Conservation (phyloP, 202 grass and related monocot genomes). For the Hordeum pubiflorum region DNA sequence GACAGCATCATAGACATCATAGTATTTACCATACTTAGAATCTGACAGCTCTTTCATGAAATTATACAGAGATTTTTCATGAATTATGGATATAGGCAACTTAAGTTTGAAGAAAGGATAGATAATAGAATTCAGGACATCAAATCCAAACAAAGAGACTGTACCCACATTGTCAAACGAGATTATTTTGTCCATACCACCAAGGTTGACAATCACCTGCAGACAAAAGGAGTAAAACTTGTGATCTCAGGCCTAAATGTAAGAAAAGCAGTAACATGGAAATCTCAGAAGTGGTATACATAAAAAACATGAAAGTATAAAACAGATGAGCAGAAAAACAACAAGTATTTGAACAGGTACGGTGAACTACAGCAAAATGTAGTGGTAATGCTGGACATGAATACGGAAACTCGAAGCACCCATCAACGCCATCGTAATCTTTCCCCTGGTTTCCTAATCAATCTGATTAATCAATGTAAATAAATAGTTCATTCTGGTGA, state of each 20-base stretch:
- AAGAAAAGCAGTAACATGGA: background rate
- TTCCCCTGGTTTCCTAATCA: background rate
- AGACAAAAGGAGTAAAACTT: slow-evolving; percentile 9
- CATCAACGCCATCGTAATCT: background rate
- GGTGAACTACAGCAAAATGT: background rate
- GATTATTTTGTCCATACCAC: slow-evolving; percentile 75
- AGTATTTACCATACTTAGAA: slow-evolving; percentile 18
- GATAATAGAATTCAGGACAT: background rate
- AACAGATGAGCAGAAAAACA: background rate
- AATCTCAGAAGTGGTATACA: slow-evolving; percentile 3
- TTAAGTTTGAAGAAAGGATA: background rate
- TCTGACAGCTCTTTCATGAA: slow-evolving; percentile 17
- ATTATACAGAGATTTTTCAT: background rate
- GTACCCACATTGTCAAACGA: slow-evolving; percentile 77
- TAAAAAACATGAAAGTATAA: background rate
- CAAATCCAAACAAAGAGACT: slow-evolving; percentile 27
- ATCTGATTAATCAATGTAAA: slow-evolving; percentile 11
- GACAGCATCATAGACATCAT: slow-evolving; percentile 23
- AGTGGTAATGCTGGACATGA: background rate
- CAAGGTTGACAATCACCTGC: slow-evolving; percentile 76
- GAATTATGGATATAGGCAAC: background rate
- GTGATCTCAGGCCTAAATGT: slow-evolving; percentile 11
- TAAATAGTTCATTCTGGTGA: slow-evolving; percentile 5
- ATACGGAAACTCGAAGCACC: background rate
- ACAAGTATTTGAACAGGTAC: background rate